phyloP scores from a whole-genome alignment of 1,284 basidiomycete genomes.

The Rhodotorula mucilaginosa region DNA sequence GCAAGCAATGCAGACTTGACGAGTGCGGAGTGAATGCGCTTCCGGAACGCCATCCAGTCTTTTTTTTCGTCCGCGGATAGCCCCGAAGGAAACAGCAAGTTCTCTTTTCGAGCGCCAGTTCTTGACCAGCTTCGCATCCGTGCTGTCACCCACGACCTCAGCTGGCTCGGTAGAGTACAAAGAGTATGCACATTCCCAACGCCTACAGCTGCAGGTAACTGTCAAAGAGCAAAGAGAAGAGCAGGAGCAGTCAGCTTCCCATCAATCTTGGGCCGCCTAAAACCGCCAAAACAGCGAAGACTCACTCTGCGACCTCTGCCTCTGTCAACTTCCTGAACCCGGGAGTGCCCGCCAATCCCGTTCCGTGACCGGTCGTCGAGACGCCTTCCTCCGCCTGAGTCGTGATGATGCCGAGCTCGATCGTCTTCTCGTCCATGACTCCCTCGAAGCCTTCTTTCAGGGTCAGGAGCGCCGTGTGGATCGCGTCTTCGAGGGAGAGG shows the following conservation, averaged over 20 bases:
- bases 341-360: constrained; percentile 70
- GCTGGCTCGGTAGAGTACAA: too few relatives aligned
- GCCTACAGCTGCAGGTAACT: constrained; percentile 33
- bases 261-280: too few relatives aligned
- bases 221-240: not conserved
- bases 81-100: too few relatives aligned
- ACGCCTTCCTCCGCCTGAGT: constrained; percentile 62
- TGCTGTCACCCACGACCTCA: too few relatives aligned
- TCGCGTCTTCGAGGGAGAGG: constrained; percentile 97
- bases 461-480: constrained; percentile 97
- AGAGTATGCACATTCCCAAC: not conserved
- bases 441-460: constrained; percentile 92
- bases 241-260: too few relatives aligned
- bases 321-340: constrained; percentile 91
- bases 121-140: too few relatives aligned
- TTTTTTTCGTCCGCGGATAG: too few relatives aligned
- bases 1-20: too few relatives aligned
- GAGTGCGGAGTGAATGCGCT: too few relatives aligned
- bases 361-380: constrained; percentile 59
- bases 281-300: not conserved
- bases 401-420: constrained; percentile 95
- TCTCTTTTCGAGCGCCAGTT: too few relatives aligned
- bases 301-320: constrained; percentile 84
- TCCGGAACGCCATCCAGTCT: too few relatives aligned
- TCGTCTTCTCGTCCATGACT: constrained; percentile 99